Base-by-base conservation (phyloP, 2,329 filamentous ascomycete genomes). In the Dryadomyces sulphureus region DNA sequence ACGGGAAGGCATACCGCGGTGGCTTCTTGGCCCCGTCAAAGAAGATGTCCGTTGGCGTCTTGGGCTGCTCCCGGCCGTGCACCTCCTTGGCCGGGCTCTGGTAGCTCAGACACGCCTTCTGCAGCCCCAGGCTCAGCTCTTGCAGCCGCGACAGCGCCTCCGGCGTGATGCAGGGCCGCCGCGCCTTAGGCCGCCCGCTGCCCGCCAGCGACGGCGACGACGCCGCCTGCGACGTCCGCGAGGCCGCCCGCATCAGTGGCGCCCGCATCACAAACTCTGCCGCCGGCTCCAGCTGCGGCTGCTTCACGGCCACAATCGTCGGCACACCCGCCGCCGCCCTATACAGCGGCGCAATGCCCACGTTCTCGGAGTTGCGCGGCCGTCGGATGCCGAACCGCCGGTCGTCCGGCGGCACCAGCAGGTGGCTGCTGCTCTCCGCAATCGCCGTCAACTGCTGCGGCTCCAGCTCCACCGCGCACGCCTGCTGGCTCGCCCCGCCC, bases 131-230 rank as follows among this genome's bases (percentile, higher is more conserved):
- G 32, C 46, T 51, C 11, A 51, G 24, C 9, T 54, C 49, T 14
- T 52, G 46, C 0, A 54, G 49, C 5, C 46, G 49, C 27, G 22
- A 36, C 1, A 54, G 43, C 0, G 50, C 45, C 3, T 19, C 42
- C 1, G 50, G 48, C 5, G 43, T 25, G 11, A 49, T 49, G 2
- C 16, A 16, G 4, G 24, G 27, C 5, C 45, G n/a, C 2, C 45
- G 48, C 1, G 32, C 45, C 8, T 44, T 45, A 19, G 19, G 42
- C 16, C 48, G 47, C 7, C 52, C 52, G 25, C 52, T 53, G n/a
- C 52, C 41, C 19, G 52, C 50, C 17, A 53, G 43, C 1, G 52
- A 53, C 4, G 50, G 46, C 1, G 52, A 53, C 0, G 52, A 53
- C 0, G 46, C 21, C 2, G 32, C 30, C 3, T 36, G 38, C 1